Percentiles rank a stretch among this genome's conserved stretches.
These are phyloP conservation scores for Colletotrichum liriopes DNA, from an alignment of 2,329 filamentous ascomycete species.

Conservation along the genomic window DNA sequence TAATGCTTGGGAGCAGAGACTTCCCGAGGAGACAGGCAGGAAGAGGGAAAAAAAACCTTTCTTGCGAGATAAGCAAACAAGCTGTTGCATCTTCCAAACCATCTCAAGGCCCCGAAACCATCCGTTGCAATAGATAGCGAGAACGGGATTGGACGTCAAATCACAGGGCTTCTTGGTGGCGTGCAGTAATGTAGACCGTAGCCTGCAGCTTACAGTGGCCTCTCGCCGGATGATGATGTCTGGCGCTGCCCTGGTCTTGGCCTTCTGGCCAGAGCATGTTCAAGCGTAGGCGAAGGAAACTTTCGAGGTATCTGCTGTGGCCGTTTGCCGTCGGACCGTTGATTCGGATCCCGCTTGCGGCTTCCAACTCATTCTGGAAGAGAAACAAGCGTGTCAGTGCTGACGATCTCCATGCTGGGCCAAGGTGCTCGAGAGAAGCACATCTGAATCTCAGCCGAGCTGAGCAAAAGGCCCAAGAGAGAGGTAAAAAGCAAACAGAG, in stretches of 20 bases:
- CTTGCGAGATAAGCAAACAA: constrained; percentile 5
- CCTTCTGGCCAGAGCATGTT: not conserved
- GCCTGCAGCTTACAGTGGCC: constrained; percentile 4
- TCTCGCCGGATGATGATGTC: not conserved
- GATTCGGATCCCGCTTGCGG: constrained; percentile 18
- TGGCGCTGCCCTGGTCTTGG: not conserved
- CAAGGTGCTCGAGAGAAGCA: constrained; percentile 21
- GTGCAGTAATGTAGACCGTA: constrained; percentile 25
- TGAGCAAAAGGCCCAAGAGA: constrained; percentile 32
- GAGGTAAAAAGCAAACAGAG: not conserved
- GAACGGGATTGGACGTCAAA: constrained; percentile 20
- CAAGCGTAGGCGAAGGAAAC: not conserved
- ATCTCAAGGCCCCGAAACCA: constrained; percentile 10
- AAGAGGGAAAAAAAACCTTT: not conserved
- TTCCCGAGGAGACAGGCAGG: not conserved
- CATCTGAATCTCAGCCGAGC: not conserved
- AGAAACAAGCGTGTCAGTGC: constrained; percentile 22
- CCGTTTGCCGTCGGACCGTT: constrained; percentile 29
- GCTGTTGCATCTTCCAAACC: constrained; percentile 25
- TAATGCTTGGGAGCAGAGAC: not conserved
- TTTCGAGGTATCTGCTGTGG: constrained; percentile 12
- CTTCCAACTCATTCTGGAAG: constrained; percentile 39
- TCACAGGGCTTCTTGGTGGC: constrained; percentile 6
- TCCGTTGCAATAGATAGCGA: constrained; percentile 7
- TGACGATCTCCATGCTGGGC: not conserved